A percentile compares a stretch with the other conserved stretches of the same genome.
phyloP scores from a whole-genome alignment of 768 basidiomycete species.

The Kwoniella dendrophila region DNA sequence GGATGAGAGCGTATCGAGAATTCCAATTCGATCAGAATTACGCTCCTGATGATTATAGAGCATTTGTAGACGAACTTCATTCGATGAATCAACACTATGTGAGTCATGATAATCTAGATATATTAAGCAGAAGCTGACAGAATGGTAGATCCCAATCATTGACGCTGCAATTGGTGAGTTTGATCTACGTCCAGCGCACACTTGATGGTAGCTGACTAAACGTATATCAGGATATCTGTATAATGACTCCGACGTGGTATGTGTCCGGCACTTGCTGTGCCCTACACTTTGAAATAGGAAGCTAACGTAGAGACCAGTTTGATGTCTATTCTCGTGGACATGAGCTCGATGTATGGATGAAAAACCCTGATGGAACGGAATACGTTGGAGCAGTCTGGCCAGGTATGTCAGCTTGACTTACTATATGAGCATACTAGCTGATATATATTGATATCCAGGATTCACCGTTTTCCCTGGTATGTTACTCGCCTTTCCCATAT shows the following conservation, averaged over 20 bases:
- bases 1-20: constrained; percentile 44
- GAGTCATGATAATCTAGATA: constrained; percentile 8
- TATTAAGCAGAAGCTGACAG: not conserved
- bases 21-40: constrained; percentile 48
- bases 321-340: constrained; percentile 68
- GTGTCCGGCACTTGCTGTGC: not conserved
- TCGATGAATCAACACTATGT: constrained; percentile 51
- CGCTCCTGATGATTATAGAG: constrained; percentile 37
- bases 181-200: not conserved
- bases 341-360: constrained; percentile 68
- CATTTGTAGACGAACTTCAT: constrained; percentile 47
- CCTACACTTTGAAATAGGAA: not conserved
- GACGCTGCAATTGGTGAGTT: constrained; percentile 49
- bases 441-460: not conserved
- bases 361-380: constrained; percentile 71
- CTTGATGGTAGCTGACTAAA: not conserved
- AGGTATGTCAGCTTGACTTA: constrained; percentile 13
- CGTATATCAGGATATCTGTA: constrained; percentile 18
- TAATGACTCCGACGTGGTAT: constrained; percentile 40
- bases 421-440: not conserved
- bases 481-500: constrained; percentile 57
- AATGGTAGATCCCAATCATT: constrained; percentile 43
- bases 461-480: constrained; percentile 69
- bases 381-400: constrained; percentile 67
- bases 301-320: constrained; percentile 46